phyloP scores from a whole-genome alignment of 2,329 filamentous ascomycete species.

The Daldinia sp. region DNA sequence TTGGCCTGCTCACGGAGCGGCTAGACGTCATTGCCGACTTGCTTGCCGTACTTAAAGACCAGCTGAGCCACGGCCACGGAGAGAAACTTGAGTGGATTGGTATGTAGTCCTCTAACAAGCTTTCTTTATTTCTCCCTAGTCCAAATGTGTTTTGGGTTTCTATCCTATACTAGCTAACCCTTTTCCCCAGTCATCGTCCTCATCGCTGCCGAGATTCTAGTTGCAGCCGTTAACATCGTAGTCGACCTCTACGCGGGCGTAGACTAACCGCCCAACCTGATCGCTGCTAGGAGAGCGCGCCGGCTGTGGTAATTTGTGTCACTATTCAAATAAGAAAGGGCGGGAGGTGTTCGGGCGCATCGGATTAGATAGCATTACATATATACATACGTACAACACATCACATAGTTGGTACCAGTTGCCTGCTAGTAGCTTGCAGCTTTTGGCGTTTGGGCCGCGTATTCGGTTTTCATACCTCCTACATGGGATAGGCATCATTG shows the following conservation, averaged over 20 bases:
- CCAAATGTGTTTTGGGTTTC: no score
- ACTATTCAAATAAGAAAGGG: neutral
- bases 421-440: neutral
- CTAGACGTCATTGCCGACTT: slow-evolving; percentile 93
- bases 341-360: slow-evolving; percentile 10
- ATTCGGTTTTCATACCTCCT: neutral
- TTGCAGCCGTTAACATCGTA: slow-evolving; percentile 92
- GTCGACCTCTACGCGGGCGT: slow-evolving; percentile 82
- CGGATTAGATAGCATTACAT: slow-evolving; percentile 9
- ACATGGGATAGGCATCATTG: neutral
- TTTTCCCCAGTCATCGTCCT: slow-evolving; percentile 81
- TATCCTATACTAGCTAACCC: neutral
- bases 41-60: slow-evolving; percentile 91
- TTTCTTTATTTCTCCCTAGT: neutral
- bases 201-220: slow-evolving; percentile 93
- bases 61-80: slow-evolving; percentile 90
- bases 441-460: slow-evolving; percentile 5
- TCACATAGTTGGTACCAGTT: neutral
- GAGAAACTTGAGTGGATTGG: slow-evolving; percentile 91
- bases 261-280: slow-evolving; percentile 34
- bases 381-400: neutral
- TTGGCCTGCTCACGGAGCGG: slow-evolving; percentile 86
- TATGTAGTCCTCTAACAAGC: slow-evolving; percentile 54
- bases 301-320: neutral
- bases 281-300: neutral